A percentile compares a stretch with the other conserved stretches of the same genome.
Evolutionary conservation across 2,329 filamentous ascomycete genomes (phyloP).

Genomic region (Sporothrix schenckii): DNA sequence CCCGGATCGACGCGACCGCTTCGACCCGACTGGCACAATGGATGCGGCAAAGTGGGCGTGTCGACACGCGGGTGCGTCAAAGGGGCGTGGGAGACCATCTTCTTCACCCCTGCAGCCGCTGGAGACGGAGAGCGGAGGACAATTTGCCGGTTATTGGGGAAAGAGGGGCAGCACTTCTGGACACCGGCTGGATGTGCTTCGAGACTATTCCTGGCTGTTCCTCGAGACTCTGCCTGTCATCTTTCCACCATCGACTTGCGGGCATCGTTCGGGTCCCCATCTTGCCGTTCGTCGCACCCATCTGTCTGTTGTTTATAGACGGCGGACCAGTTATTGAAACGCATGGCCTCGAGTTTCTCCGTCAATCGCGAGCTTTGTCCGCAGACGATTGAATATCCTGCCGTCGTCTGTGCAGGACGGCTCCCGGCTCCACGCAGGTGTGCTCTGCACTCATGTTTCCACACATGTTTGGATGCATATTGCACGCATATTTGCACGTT

Average conservation of each 20-base stretch:
- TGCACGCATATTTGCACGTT: too few relatives aligned
- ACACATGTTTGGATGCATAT: too few relatives aligned
- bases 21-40: conserved; percentile 6
- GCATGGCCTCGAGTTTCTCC: too few relatives aligned
- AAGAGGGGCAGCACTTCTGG: neutral
- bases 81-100: too few relatives aligned
- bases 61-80: neutral
- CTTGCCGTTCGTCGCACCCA: too few relatives aligned
- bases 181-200: neutral
- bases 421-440: too few relatives aligned
- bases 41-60: conserved; percentile 1
- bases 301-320: too few relatives aligned
- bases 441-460: too few relatives aligned
- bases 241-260: neutral
- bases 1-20: conserved; percentile 13
- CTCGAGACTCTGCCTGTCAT: too few relatives aligned
- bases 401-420: neutral
- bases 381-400: neutral
- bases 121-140: neutral
- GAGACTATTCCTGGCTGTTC: neutral
- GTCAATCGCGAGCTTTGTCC: conserved; percentile 18
- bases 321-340: too few relatives aligned
- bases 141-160: conserved; percentile 23
- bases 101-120: neutral
- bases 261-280: conserved; percentile 1